Percentiles rank a stretch among this genome's conserved stretches.
Evolutionary conservation across 441 rosid genomes (phyloP).

Genomic region (Erodium moschatum): DNA sequence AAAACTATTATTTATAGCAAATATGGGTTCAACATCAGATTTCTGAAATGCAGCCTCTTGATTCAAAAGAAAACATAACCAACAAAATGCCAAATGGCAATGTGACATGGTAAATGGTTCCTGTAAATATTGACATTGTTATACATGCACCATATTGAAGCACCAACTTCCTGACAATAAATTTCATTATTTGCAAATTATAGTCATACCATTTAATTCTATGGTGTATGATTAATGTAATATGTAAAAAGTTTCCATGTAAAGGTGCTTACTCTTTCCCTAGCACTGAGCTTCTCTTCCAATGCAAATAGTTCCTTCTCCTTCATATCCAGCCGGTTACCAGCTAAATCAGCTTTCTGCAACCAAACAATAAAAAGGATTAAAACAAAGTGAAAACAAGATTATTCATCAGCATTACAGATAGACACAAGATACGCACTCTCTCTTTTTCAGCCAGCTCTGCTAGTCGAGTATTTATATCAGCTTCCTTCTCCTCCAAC

Average conservation of each 20-base stretch:
- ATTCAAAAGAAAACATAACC: neutral
- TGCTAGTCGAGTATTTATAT: conserved; percentile 33
- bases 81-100: neutral
- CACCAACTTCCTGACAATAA: neutral
- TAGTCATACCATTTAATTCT: neutral
- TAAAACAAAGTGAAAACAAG: neutral
- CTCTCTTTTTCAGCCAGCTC: conserved; percentile 57
- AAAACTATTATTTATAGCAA: neutral
- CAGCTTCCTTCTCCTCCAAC: conserved; percentile 51
- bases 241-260: neutral
- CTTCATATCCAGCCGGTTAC: conserved; percentile 37
- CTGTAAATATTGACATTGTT: neutral
- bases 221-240: neutral
- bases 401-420: conserved; percentile 11
- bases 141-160: neutral
- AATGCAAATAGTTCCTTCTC: conserved; percentile 46
- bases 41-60: neutral
- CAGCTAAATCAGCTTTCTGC: conserved; percentile 43
- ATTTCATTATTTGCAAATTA: neutral
- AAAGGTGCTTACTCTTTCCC: conserved; percentile 55
- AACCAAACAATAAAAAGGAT: conserved; percentile 9
- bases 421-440: conserved; percentile 30
- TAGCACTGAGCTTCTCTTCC: conserved; percentile 55
- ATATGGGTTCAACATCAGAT: neutral
- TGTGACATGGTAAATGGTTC: neutral